Evolutionary conservation across 306 rosid genomes (phyloP).

Genomic region (Cicer cuneatum): DNA sequence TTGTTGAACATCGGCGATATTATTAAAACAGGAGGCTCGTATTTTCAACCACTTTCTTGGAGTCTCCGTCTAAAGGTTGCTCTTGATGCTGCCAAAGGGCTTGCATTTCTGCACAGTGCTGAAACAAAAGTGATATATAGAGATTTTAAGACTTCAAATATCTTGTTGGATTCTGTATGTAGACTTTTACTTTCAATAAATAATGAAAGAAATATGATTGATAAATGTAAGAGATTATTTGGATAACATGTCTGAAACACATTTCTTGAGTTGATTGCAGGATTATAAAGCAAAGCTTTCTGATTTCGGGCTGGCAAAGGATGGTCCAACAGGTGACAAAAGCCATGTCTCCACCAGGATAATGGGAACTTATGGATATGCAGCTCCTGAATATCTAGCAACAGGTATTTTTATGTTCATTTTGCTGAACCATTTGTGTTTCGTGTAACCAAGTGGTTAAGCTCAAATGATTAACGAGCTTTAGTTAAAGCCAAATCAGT

Average conservation of each 20-base stretch:
- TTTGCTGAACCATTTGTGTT: neutral
- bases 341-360: slow-evolving; percentile 68
- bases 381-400: slow-evolving; percentile 73
- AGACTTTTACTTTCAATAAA: slow-evolving; percentile 10
- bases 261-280: slow-evolving; percentile 47
- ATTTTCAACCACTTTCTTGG: slow-evolving; percentile 79
- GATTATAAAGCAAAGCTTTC: slow-evolving; percentile 64
- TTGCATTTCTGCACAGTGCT: slow-evolving; percentile 65
- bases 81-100: slow-evolving; percentile 79
- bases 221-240: slow-evolving; percentile 14
- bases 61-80: slow-evolving; percentile 73
- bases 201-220: neutral
- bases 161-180: slow-evolving; percentile 70
- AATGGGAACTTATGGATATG: slow-evolving; percentile 69
- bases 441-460: too few species aligned
- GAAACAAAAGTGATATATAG: slow-evolving; percentile 66
- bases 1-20: slow-evolving; percentile 28
- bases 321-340: slow-evolving; percentile 65
- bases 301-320: slow-evolving; percentile 76
- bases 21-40: slow-evolving; percentile 62
- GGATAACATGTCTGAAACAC: slow-evolving; percentile 17
- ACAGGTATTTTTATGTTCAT: slow-evolving; percentile 51
- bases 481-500: too few species aligned
- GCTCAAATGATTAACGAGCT: too few species aligned
- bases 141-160: slow-evolving; percentile 73